Base-by-base conservation (phyloP, 192 early-diverging fungal genomes). In the Chytriomyces confervae region DNA sequence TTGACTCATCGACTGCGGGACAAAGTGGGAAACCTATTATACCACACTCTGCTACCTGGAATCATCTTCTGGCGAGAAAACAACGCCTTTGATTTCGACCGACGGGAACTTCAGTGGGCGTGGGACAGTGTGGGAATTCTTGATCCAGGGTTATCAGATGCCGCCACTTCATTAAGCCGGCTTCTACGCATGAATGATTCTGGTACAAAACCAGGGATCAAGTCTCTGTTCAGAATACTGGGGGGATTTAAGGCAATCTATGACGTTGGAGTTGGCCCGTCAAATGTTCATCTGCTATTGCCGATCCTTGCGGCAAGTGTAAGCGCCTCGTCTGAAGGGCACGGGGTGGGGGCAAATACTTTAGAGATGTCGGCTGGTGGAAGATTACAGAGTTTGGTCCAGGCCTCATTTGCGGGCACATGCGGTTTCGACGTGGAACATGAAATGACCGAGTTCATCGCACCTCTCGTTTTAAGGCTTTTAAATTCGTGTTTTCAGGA, bases 401-500 rank as follows among this genome's bases (percentile, higher is more conserved):
- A 3, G 53, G 53, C 13, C 20, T 13, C 53, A 13, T 13, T 13
- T n/a, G 20, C 53, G 16, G 13, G 53, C 50, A 70, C 69, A 20
- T 7, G 45, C n/a, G n/a, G 50, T 7, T 70, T 70, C 36, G 50
- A 13, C 7, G 9, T 20, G 7, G 20, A 20, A 9, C 69, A 70
- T 20, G 49, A 11, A 7, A 23, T 70, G 50, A 48, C 50, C 7
- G n/a, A 16, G 69, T 70, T 27, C 20, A 47, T 70, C 8, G 23
- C 53, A 10, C 69, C 50, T 7, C 51, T 11, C 10, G 27, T 50
- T 8, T 8, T 70, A 7, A 20, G 27, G 23, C 47, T 70, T 13
- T 16, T 70, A 20, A 11, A 10, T 24, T 20, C 69, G n/a, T 70
- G 69, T 70, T 70, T 53, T 29, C 8, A 13, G 49, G 50, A 70